These are phyloP conservation scores for Davidsoniella australis DNA, from an alignment of 2,329 filamentous ascomycete genomes.

Conservation along the genomic window DNA sequence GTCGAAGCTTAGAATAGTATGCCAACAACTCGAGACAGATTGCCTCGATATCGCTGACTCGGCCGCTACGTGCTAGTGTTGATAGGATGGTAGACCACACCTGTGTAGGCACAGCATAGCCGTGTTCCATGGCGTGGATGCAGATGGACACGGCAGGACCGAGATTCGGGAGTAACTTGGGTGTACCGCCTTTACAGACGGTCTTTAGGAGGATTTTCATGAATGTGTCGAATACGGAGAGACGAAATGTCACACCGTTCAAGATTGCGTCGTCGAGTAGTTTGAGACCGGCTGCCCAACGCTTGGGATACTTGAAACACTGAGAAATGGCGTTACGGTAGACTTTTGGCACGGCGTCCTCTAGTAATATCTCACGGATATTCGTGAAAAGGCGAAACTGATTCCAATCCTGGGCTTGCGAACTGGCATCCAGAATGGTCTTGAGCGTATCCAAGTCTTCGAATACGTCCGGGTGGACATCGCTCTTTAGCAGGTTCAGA, in stretches of 20 bases:
- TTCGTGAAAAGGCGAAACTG: slow-evolving; percentile 28
- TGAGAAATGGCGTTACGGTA: slow-evolving; percentile 16
- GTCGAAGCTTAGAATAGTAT: slow-evolving; percentile 1
- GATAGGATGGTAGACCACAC: slow-evolving; percentile 7
- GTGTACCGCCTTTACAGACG: too few relatives aligned
- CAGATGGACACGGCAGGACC: slow-evolving; percentile 4
- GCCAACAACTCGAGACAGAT: neutral
- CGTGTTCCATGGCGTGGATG: slow-evolving; percentile 5
- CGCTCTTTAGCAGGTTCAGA: slow-evolving; percentile 28
- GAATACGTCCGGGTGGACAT: slow-evolving; percentile 39
- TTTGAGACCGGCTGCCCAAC: slow-evolving; percentile 16
- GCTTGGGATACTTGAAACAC: slow-evolving; percentile 17
- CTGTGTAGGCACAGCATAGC: slow-evolving; percentile 3
- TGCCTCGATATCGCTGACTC: slow-evolving; percentile 1
- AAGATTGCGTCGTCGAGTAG: slow-evolving; percentile 4
- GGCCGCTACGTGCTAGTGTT: neutral
- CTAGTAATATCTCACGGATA: slow-evolving; percentile 20
- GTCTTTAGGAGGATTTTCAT: slow-evolving; percentile 1
- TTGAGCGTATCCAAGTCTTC: slow-evolving; percentile 27
- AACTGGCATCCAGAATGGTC: slow-evolving; percentile 21
- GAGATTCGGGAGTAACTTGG: too few relatives aligned
- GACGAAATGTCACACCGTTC: neutral
- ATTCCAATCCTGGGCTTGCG: slow-evolving; percentile 21
- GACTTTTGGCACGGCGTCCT: slow-evolving; percentile 13
- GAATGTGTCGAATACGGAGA: slow-evolving; percentile 5